Evolutionary conservation across 331 rosid species (phyloP).

Genomic region (Telfairia occidentalis): DNA sequence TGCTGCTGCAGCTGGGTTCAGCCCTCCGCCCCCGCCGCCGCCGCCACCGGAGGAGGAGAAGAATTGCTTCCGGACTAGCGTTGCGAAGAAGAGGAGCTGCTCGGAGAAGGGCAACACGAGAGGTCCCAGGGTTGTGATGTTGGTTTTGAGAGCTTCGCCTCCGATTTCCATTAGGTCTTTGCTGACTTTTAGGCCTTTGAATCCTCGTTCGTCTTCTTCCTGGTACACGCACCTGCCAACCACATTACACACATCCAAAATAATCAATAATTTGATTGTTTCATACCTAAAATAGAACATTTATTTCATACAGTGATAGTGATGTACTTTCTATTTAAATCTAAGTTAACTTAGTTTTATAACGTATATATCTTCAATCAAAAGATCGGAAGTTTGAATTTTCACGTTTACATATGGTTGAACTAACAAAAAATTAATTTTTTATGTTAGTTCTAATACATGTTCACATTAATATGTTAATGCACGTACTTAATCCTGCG

Average conservation of each 20-base stretch:
- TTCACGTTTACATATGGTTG: no score
- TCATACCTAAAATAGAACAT: background rate
- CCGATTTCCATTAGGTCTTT: slow-evolving; percentile 80
- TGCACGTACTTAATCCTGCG: no score
- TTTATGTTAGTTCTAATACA: no score
- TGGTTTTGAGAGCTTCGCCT: slow-evolving; percentile 89
- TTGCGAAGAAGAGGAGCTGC: slow-evolving; percentile 70
- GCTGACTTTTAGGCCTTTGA: slow-evolving; percentile 78
- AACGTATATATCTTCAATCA: no score
- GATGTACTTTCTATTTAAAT: no score
- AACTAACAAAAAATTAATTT: no score
- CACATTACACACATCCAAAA: background rate
- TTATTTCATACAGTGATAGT: background rate
- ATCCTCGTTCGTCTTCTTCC: slow-evolving; percentile 75
- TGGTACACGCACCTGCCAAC: slow-evolving; percentile 67
- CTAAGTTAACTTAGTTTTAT: no score
- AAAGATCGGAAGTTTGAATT: no score
- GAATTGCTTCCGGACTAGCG: slow-evolving; percentile 59
- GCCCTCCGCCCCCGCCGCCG: slow-evolving; percentile 10
- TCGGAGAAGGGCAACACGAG: slow-evolving; percentile 83
- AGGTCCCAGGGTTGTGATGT: slow-evolving; percentile 91
- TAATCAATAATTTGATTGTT: background rate
- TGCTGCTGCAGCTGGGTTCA: slow-evolving; percentile 13
- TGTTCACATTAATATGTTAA: no score
- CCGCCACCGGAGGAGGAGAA: slow-evolving; percentile 24